Conservation (phyloP, 1,284 basidiomycete genomes). For the Cutaneotrichosporon daszewskae region DNA sequence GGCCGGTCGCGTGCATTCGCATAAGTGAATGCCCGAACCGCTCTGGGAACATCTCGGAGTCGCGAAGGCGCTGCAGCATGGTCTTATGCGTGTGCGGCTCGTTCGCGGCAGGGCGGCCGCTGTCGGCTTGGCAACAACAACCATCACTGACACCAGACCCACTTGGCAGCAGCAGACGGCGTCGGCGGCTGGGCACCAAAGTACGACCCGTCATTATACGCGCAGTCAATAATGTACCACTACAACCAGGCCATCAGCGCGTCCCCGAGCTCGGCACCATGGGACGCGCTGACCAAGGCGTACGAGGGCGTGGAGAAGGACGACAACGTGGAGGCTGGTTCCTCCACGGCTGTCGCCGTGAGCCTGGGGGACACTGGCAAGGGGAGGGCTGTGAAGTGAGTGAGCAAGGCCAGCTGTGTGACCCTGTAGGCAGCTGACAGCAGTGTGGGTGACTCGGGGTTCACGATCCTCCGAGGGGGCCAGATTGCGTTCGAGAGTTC, state of each 20-base stretch:
- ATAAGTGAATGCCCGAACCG: too few relatives aligned
- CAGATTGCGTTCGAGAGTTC: conserved; percentile 32
- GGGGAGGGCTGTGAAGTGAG: conserved; percentile 51
- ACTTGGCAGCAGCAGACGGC: conserved; percentile 52
- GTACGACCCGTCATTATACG: conserved; percentile 53
- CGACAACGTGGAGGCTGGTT: conserved; percentile 46
- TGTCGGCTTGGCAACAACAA: too few relatives aligned
- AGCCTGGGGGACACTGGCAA: conserved; percentile 45
- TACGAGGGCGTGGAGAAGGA: conserved; percentile 50
- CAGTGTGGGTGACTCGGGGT: conserved; percentile 48
- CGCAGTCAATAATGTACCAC: conserved; percentile 51
- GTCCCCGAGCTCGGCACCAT: conserved; percentile 29
- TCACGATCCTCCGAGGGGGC: conserved; percentile 40
- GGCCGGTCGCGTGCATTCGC: too few relatives aligned
- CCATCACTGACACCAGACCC: conserved; percentile 30
- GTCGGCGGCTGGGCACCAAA: conserved; percentile 55
- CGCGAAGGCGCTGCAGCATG: too few relatives aligned
- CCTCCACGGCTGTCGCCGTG: conserved; percentile 49
- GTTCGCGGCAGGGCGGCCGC: too few relatives aligned
- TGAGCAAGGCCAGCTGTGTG: conserved; percentile 1
- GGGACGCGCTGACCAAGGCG: conserved; percentile 46
- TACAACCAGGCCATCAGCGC: conserved; percentile 33
- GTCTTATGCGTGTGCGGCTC: too few relatives aligned
- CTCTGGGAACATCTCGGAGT: too few relatives aligned
- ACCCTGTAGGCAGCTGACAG: neutral